Evolutionary conservation across 805 yeast genomes (phyloP).

Genomic region (Saccharomycopsis fibuligera): DNA sequence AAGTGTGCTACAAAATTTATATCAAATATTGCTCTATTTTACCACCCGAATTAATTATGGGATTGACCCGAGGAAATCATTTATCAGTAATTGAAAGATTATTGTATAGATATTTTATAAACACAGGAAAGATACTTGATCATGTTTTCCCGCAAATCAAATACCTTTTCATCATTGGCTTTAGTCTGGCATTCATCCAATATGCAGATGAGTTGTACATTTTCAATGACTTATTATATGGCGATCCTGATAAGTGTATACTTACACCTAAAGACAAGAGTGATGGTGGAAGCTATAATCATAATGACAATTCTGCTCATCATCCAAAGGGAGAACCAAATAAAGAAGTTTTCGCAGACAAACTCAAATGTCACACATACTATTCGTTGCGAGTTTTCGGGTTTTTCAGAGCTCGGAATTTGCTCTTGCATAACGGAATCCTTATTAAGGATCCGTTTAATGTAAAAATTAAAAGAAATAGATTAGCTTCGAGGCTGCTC

Average conservation of each 20-base stretch:
- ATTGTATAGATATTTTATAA: conserved; percentile 12
- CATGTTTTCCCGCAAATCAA: conserved; percentile 14
- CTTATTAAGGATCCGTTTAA: conserved; percentile 5
- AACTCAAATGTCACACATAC: conserved; percentile 3
- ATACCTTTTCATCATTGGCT: conserved; percentile 15
- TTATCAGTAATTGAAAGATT: conserved; percentile 9
- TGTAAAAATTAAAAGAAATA: conserved; percentile 1
- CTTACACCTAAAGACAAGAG: neutral
- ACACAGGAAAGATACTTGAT: conserved; percentile 11
- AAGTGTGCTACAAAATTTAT: conserved; percentile 7
- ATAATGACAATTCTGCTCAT: too few species aligned
- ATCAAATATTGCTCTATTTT: neutral
- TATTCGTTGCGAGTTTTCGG: conserved; percentile 11
- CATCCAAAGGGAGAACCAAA: too few species aligned
- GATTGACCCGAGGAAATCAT: neutral
- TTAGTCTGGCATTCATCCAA: conserved; percentile 4
- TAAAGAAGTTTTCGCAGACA: neutral
- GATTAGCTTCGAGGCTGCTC: conserved; percentile 6
- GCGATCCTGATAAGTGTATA: neutral
- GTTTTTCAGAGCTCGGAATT: conserved; percentile 11
- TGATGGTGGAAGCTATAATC: too few species aligned
- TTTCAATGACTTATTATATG: neutral
- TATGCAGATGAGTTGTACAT: conserved; percentile 15
- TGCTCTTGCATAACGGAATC: conserved; percentile 14
- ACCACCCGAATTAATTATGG: conserved; percentile 12